phyloP scores from a whole-genome alignment of 805 yeast genomes.

The Candida tallmaniae region DNA sequence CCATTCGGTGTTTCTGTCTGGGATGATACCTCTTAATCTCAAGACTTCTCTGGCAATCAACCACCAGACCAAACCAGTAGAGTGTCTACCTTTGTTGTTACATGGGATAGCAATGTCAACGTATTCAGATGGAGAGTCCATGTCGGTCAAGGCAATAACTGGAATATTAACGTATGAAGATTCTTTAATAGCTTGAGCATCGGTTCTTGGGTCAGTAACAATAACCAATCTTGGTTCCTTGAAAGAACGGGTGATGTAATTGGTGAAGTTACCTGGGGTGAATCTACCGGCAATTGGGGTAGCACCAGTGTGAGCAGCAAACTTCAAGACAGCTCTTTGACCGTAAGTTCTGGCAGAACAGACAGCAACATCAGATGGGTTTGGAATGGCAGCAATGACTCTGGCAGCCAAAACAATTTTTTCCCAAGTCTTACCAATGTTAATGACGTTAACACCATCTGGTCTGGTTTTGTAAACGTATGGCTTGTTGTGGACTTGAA shows the following conservation, averaged over 20 bases:
- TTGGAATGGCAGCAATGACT: slow-evolving; percentile 99
- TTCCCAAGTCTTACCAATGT: slow-evolving; percentile 99
- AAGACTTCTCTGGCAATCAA: slow-evolving; percentile 98
- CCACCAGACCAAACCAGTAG: slow-evolving; percentile 99
- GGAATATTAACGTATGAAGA: slow-evolving; percentile 99
- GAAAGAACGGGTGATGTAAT: slow-evolving; percentile 99
- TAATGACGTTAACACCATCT: slow-evolving; percentile 98
- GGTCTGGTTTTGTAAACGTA: slow-evolving; percentile 98
- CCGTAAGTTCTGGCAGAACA: slow-evolving; percentile 99
- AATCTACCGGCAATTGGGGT: slow-evolving; percentile 99
- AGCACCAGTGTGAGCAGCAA: slow-evolving; percentile 99
- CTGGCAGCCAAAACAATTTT: slow-evolving; percentile 99
- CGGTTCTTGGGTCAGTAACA: slow-evolving; percentile 99
- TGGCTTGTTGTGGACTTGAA: slow-evolving; percentile 97
- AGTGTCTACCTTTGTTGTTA: slow-evolving; percentile 99
- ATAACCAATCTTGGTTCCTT: slow-evolving; percentile 99
- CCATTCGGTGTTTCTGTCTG: slow-evolving; percentile 97
- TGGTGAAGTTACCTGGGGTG: slow-evolving; percentile 99
- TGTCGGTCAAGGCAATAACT: slow-evolving; percentile 97
- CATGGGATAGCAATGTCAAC: slow-evolving; percentile 99
- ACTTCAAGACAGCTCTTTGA: slow-evolving; percentile 99
- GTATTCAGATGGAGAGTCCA: slow-evolving; percentile 98
- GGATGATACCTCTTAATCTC: slow-evolving; percentile 96
- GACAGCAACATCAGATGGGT: slow-evolving; percentile 97
- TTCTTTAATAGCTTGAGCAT: slow-evolving; percentile 99